phyloP scores from a whole-genome alignment of 2,329 filamentous ascomycete species.

The Neonectria ditissima region DNA sequence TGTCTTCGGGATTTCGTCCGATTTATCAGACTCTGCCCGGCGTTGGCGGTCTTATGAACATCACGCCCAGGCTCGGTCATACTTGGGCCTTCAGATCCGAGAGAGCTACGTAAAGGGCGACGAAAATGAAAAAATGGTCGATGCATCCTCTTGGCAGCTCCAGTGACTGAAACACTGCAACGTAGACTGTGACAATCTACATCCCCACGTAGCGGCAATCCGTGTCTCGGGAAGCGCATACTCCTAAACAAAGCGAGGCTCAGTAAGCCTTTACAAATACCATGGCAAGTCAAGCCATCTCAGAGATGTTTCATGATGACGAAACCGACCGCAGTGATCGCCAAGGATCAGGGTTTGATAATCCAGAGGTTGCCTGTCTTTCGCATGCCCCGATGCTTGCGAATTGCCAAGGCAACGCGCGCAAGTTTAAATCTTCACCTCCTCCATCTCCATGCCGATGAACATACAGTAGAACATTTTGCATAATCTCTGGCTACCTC shows the following conservation, averaged over 20 bases:
- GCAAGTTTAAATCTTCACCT: background rate
- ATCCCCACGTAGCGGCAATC: background rate
- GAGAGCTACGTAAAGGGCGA: background rate
- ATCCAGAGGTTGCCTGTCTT: no score
- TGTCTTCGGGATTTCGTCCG: background rate
- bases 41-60: background rate
- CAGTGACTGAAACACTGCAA: background rate
- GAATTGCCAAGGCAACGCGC: no score
- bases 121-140: slow-evolving; percentile 13
- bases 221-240: background rate
- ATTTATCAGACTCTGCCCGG: slow-evolving; percentile 5
- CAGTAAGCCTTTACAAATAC: background rate
- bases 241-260: background rate
- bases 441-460: background rate
- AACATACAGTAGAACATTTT: no score
- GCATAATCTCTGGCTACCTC: no score
- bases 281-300: background rate
- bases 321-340: background rate
- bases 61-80: background rate
- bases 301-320: background rate
- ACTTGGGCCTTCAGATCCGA: background rate
- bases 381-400: background rate
- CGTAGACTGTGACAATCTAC: no score
- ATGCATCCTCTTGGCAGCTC: background rate
- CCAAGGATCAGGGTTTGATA: background rate